These are phyloP conservation scores for Myriangium duriaei DNA, from an alignment of 2,329 filamentous ascomycete species.

Conservation along the genomic window DNA sequence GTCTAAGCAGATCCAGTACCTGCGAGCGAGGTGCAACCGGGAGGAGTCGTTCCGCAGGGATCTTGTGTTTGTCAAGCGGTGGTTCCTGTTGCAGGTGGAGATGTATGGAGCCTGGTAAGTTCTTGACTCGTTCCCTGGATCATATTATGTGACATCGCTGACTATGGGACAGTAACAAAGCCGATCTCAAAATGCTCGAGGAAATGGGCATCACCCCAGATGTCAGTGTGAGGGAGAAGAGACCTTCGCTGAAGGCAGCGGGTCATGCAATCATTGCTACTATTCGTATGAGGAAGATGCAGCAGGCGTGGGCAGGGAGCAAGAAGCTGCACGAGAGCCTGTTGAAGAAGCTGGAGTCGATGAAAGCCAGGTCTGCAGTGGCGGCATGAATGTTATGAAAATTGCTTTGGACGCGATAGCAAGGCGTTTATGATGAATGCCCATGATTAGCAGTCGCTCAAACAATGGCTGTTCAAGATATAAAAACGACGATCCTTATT, in stretches of 20 bases:
- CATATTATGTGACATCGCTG: neutral
- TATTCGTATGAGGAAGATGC: constrained; percentile 38
- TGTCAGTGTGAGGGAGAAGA: constrained; percentile 30
- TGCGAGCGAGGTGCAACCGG: constrained; percentile 67
- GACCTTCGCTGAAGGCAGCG: constrained; percentile 36
- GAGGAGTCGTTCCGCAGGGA: constrained; percentile 71
- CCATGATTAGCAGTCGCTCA: too few species aligned
- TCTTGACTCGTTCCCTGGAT: constrained; percentile 2
- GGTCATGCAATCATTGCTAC: constrained; percentile 37
- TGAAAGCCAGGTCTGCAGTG: constrained; percentile 24
- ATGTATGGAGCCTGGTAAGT: constrained; percentile 85
- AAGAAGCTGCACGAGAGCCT: constrained; percentile 36
- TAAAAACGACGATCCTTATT: too few species aligned
- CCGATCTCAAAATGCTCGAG: constrained; percentile 73
- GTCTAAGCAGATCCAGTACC: constrained; percentile 80
- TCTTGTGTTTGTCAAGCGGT: constrained; percentile 76
- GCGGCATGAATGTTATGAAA: neutral
- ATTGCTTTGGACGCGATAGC: neutral
- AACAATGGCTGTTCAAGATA: too few species aligned
- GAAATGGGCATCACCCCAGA: constrained; percentile 60
- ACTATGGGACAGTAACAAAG: constrained; percentile 59
- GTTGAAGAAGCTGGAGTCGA: constrained; percentile 33
- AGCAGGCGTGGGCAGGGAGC: constrained; percentile 38
- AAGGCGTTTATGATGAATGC: too few species aligned
- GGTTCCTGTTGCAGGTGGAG: constrained; percentile 65